A percentile compares a stretch with the other conserved stretches of the same genome.
Evolutionary conservation across 2,329 filamentous ascomycete species (phyloP).

Genomic region (Trichophyton schoenleinii): DNA sequence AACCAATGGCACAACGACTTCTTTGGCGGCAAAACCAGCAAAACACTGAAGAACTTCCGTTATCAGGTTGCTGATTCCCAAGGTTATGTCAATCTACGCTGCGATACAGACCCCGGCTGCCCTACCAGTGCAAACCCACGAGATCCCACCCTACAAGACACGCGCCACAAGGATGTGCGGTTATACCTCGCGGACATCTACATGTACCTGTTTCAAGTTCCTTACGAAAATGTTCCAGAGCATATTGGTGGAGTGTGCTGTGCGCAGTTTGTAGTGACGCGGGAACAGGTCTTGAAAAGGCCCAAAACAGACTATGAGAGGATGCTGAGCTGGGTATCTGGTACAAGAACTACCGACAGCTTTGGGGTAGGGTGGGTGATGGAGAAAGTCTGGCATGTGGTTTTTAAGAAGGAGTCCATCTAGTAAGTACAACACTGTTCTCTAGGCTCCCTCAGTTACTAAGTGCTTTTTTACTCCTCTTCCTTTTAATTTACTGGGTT

Average conservation of each 20-base stretch:
- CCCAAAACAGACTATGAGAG: slow-evolving; percentile 44
- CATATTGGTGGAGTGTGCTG: slow-evolving; percentile 49
- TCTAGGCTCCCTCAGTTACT: no score
- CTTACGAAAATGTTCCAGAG: slow-evolving; percentile 36
- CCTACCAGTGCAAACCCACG: slow-evolving; percentile 20
- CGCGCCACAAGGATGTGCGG: slow-evolving; percentile 1
- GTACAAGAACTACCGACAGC: slow-evolving; percentile 40
- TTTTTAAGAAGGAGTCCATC: slow-evolving; percentile 33
- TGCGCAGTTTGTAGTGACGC: slow-evolving; percentile 52
- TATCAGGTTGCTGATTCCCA: slow-evolving; percentile 41
- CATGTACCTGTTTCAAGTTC: slow-evolving; percentile 36
- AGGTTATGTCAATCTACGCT: slow-evolving; percentile 51
- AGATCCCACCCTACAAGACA: slow-evolving; percentile 14
- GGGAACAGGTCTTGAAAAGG: slow-evolving; percentile 39
- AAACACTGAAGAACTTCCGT: slow-evolving; percentile 43
- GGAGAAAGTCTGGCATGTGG: slow-evolving; percentile 55
- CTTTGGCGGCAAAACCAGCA: slow-evolving; percentile 21
- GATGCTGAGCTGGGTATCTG: slow-evolving; percentile 47
- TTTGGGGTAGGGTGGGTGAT: slow-evolving; percentile 47
- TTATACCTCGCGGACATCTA: slow-evolving; percentile 27
- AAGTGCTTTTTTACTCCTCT: no score
- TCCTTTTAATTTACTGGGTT: no score
- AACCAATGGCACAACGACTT: slow-evolving; percentile 42
- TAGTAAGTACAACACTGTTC: slow-evolving; percentile 20
- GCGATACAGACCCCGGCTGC: slow-evolving; percentile 47